These are phyloP conservation scores for Pseudogymnoascus sp. DNA, from an alignment of 2,329 filamentous ascomycete genomes.

Conservation along the genomic window DNA sequence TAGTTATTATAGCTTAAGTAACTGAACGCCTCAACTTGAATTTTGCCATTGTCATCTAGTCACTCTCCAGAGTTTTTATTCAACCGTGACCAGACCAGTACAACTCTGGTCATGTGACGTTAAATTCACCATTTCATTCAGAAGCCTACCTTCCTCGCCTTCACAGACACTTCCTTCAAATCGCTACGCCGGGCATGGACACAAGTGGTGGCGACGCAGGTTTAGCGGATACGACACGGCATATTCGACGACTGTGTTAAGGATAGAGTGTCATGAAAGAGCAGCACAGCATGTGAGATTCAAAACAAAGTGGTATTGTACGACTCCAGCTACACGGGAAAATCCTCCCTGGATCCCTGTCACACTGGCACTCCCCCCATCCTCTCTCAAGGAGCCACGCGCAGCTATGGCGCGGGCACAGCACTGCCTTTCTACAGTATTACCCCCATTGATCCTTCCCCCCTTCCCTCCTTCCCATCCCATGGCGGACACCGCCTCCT, in stretches of 20 bases:
- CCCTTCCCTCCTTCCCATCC: not conserved
- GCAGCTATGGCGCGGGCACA: not conserved
- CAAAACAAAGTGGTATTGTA: constrained; percentile 7
- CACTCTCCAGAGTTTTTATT: too few relatives aligned
- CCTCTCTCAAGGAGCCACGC: not conserved
- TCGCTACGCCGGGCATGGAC: not conserved
- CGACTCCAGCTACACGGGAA: constrained; percentile 3
- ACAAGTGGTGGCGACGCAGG: not conserved
- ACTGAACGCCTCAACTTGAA: too few relatives aligned
- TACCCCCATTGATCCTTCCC: not conserved
- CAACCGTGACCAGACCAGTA: not conserved
- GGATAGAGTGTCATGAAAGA: not conserved
- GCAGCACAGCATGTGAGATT: not conserved
- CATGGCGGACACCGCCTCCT: not conserved
- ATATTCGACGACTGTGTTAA: not conserved
- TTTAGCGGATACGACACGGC: not conserved
- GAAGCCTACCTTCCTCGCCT: not conserved
- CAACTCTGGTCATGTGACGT: not conserved
- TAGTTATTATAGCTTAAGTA: too few relatives aligned
- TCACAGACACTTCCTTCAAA: not conserved
- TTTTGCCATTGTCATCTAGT: too few relatives aligned
- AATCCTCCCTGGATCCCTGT: not conserved
- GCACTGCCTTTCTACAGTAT: not conserved
- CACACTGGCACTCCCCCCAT: not conserved
- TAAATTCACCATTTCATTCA: not conserved